Conservation (phyloP, 257 asterid species). For the Solanum appendiculatum region DNA sequence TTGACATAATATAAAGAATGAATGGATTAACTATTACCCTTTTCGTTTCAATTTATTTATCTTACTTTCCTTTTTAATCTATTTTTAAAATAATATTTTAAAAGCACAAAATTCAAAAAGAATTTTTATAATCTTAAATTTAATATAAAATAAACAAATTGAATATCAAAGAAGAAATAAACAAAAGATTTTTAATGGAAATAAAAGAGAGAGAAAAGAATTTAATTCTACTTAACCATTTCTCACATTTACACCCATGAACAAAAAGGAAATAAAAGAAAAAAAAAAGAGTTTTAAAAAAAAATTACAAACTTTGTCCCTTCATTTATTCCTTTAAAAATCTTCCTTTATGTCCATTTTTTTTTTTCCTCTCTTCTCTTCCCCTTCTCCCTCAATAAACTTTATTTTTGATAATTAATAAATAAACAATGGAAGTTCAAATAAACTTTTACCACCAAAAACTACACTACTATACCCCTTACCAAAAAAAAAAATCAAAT, state of each 20-base stretch:
- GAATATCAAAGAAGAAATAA: not conserved
- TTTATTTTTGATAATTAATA: not conserved
- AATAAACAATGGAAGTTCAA: slow-evolving; percentile 2
- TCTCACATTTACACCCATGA: slow-evolving; percentile 53
- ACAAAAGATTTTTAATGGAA: not conserved
- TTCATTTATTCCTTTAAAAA: slow-evolving; percentile 2
- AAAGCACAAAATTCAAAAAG: too few species aligned
- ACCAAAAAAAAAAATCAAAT: not conserved
- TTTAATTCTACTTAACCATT: slow-evolving; percentile 9
- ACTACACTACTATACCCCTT: slow-evolving; percentile 20
- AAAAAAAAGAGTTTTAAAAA: not conserved
- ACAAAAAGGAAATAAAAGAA: slow-evolving; percentile 10
- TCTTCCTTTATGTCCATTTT: not conserved
- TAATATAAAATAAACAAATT: not conserved
- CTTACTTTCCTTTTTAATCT: too few species aligned
- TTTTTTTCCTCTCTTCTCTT: not conserved
- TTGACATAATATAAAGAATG: not conserved
- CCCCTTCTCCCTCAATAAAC: not conserved
- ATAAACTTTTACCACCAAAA: slow-evolving; percentile 6
- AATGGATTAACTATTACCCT: not conserved
- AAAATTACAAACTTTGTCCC: slow-evolving; percentile 3
- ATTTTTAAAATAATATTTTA: too few species aligned
- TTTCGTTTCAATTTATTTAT: too few species aligned
- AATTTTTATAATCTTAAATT: too few species aligned
- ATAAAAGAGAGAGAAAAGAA: not conserved